Conservation (phyloP, 2,329 filamentous ascomycete genomes). For the Corynespora cassiicola region DNA sequence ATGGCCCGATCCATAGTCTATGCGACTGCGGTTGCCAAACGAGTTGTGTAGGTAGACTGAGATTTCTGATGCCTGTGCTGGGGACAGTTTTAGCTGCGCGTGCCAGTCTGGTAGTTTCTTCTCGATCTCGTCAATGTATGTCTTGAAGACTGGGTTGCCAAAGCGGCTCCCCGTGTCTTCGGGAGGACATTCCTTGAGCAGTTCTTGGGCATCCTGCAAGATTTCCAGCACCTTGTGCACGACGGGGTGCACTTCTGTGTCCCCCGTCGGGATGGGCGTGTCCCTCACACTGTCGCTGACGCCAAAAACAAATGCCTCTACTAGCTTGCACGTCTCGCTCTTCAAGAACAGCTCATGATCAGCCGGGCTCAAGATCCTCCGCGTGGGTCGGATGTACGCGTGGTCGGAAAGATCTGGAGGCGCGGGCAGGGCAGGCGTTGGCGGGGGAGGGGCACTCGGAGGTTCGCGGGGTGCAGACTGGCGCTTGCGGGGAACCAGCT, state of each 20-base stretch:
- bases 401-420: constrained; percentile 68
- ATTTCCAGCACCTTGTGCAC: constrained; percentile 72
- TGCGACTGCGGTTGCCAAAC: constrained; percentile 81
- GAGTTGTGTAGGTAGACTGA: constrained; percentile 82
- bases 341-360: constrained; percentile 84
- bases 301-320: constrained; percentile 84
- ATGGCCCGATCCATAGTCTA: constrained; percentile 97
- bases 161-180: constrained; percentile 91
- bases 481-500: constrained; percentile 43
- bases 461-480: constrained; percentile 24
- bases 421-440: constrained; percentile 75
- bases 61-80: constrained; percentile 70
- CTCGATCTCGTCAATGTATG: constrained; percentile 73
- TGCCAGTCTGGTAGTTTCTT: constrained; percentile 67
- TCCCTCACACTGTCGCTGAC: constrained; percentile 82
- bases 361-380: constrained; percentile 79
- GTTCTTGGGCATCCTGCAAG: constrained; percentile 70
- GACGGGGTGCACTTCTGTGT: constrained; percentile 64
- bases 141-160: constrained; percentile 89
- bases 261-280: constrained; percentile 69
- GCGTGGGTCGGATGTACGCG: constrained; percentile 70
- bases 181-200: constrained; percentile 75
- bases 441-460: constrained; percentile 65
- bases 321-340: constrained; percentile 76
- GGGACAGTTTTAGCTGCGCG: constrained; percentile 60